Base-by-base conservation (phyloP, 345 rosid genomes). In the Rubroshorea leprosula region DNA sequence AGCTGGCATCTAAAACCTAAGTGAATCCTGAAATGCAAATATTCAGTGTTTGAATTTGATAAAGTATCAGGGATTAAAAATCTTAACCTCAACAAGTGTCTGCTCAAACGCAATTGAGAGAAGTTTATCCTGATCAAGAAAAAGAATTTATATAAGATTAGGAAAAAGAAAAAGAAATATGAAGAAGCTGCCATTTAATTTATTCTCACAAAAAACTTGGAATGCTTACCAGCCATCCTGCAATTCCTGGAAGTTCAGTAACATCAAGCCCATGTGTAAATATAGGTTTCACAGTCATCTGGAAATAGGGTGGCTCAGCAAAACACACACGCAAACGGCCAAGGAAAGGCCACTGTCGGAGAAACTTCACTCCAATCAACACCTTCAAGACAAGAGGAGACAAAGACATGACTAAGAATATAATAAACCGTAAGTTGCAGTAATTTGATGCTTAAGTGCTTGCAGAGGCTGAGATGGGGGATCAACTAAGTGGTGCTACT, bases 251-350 rank as follows among this genome's bases (percentile, higher is more conserved):
- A 77, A 93, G 76, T 51, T 72, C 96, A 25, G 97, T 66, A 45
- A 89, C 94, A 73, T 93, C 90, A 58, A 93, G 66, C 54, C 99
- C 97, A 57, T 75, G 90, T 20, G 82, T 68, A 59, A 68, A 74
- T 54, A 93, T 27, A 39, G 99, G 97, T 71, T 87, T 93, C 48
- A 85, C 96, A 23, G 85, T 83, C 94, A 89, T 83, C 69, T 93
- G 96, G 69, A 89, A 90, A 68, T 87, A 87, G 22, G 99, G 99
- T 31, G 97, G 97, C 82, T 89, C 99, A 17, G 84, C 82, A 68
- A 89, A 93, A 80, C 99, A 93, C 45, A 93, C 79, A 24, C 92
- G 80, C 69, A 93, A 52, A 58, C 99, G 97, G 45, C 89, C 84
- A 51, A 93, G 61, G 66, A 84, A 93, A 62, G 99, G 99, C 97